Evolutionary conservation across 805 yeast genomes (phyloP), one percentile per base, ranked within the genome.

Genomic region (Schwanniomyces sp.): DNA sequence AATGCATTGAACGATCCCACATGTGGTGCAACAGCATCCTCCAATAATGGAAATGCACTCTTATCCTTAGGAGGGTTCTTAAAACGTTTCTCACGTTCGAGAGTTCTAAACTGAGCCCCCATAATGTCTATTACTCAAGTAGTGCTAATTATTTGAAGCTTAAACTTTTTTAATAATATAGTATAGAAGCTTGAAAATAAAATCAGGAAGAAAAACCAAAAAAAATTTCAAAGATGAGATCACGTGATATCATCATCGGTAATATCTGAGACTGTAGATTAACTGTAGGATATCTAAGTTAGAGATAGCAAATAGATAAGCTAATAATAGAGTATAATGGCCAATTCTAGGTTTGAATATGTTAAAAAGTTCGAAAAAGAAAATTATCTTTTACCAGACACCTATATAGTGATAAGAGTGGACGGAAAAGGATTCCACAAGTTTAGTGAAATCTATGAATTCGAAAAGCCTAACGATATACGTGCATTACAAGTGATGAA

Each of bases 361-460:
- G 98, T 91, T 39, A 84, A 82, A 56, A 67, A 70, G 46, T 94
- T 89, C 65, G 99, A 94, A 64, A 71, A 80, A 28, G 92, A 88
- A 48, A 81, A 82, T 54, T 67, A 69, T 27, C 74, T 94, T 4
- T 75, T 94, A 0, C 96, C 91, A 1, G 86, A 89, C 48, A 82
- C 95, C 0, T 85, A 84, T 65, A 83, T 94, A 7, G 85, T 94
- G 8, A 80, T 94, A 2, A 75, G 99, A 38, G 82, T 94, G 0
- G 99, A 94, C 60, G 99, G 99, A 1, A 80, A 94, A 53, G 96
- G 96, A 21, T 94, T 94, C 63, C 99, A 94, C 67, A 85, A 82
- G 56, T 86, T 94, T 56, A 84, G 96, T 2, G 77, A 77, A 32
- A 68, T 71, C 48, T 94, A 94, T 64, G 66, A 80, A 2, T 92